Base-by-base conservation (phyloP, 140 eudicot species). In the Senecio squalidus region DNA sequence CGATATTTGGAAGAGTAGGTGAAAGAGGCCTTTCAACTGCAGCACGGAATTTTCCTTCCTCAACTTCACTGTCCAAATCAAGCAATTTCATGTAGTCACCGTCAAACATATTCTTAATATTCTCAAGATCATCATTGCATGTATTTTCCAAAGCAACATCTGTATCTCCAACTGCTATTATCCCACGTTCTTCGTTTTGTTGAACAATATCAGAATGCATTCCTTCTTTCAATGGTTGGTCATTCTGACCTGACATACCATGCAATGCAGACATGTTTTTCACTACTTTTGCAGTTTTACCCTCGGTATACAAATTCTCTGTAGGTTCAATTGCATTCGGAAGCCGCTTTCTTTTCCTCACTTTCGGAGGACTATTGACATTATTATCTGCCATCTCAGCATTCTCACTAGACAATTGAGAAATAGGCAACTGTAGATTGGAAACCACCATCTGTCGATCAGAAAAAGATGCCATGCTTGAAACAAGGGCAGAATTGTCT, bases 381-480 rank as follows among this genome's bases (percentile, higher is more conserved):
- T 52, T 80, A 48, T 69, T 69, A 62, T 81, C 81, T 18, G 72
- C 81, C n/a, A n/a, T n/a, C n/a, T n/a, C n/a, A n/a, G n/a, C n/a
- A n/a, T n/a, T n/a, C 66, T 70, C 78, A 30, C 48, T 71, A 43
- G 85, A 62, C 61, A n/a, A n/a, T n/a, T n/a, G n/a, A n/a, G n/a
- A n/a, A n/a, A n/a, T n/a, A n/a, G n/a, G n/a, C n/a, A 76, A 66
- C 62, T 80, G 79, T 34, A 30, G 23, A 66, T 68, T 67, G 53
- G 71, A 55, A 16, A 88, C 88, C 88, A 80, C 77, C 83, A 89
- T 80, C 56, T 75, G 80, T 69, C 74, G 75, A 81, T 86, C 94
- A 83, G 94, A 81, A 86, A 91, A 86, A 71, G 96, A 91, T 74
- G 94, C 76, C 78, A 83, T 71, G 76, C 80, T 80, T 67, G 86